phyloP scores from a whole-genome alignment of 2,329 filamentous ascomycete species.

The Aureobasidium zeae region DNA sequence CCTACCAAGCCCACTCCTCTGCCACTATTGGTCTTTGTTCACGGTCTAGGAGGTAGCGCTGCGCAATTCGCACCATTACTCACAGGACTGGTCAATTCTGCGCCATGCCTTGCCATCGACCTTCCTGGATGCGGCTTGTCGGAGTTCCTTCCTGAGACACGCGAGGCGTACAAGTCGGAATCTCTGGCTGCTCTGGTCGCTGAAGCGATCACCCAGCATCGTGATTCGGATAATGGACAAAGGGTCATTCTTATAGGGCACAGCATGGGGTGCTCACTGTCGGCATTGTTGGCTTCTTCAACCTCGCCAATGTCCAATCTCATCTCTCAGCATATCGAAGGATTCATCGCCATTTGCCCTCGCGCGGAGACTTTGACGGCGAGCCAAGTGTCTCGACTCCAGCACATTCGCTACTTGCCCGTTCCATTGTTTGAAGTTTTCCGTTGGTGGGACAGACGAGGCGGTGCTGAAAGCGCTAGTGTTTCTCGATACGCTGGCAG shows the following conservation, averaged over 20 bases:
- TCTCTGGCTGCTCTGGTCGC: constrained; percentile 67
- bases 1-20: constrained; percentile 63
- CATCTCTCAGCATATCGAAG: constrained; percentile 58
- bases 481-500: constrained; percentile 67
- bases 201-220: constrained; percentile 62
- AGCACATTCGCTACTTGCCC: constrained; percentile 58
- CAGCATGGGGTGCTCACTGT: constrained; percentile 78
- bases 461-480: constrained; percentile 67
- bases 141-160: constrained; percentile 57
- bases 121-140: constrained; percentile 84
- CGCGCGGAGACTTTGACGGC: constrained; percentile 47
- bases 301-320: constrained; percentile 44
- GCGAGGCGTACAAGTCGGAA: constrained; percentile 71
- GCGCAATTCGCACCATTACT: constrained; percentile 79
- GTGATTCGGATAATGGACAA: constrained; percentile 54
- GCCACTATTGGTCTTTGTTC: constrained; percentile 81
- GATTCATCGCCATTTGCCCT: constrained; percentile 75
- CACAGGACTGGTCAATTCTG: constrained; percentile 70
- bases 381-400: constrained; percentile 37
- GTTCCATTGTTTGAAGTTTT: constrained; percentile 64
- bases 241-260: constrained; percentile 75
- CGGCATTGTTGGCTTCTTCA: constrained; percentile 59
- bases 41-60: constrained; percentile 85
- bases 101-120: constrained; percentile 79
- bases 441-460: constrained; percentile 67